Conservation (phyloP, 2,329 filamentous ascomycete species). For the Trichoderma endophyticum region DNA sequence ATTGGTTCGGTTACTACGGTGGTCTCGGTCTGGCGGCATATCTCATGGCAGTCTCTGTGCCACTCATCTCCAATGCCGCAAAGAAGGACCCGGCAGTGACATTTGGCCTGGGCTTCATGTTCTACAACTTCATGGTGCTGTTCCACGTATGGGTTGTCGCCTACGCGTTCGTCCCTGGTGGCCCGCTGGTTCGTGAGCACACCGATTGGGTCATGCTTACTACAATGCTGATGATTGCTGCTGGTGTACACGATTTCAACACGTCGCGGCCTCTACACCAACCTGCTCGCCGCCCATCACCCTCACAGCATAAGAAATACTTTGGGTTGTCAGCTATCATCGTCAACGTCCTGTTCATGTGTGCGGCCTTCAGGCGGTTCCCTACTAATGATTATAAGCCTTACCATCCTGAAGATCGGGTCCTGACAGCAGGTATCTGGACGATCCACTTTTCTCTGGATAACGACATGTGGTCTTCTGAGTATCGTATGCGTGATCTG, state of each 20-base stretch:
- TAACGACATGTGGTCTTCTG: slow-evolving; percentile 98
- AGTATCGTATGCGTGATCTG: slow-evolving; percentile 86
- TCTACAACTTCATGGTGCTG: slow-evolving; percentile 93
- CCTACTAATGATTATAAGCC: slow-evolving; percentile 88
- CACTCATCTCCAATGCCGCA: slow-evolving; percentile 71
- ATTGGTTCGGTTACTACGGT: slow-evolving; percentile 91
- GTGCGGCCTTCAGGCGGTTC: slow-evolving; percentile 84
- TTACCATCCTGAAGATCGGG: slow-evolving; percentile 81
- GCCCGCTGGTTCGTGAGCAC: slow-evolving; percentile 85
- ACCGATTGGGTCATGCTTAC: slow-evolving; percentile 93
- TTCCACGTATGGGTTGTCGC: slow-evolving; percentile 99
- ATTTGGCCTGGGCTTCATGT: slow-evolving; percentile 83
- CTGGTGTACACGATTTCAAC: slow-evolving; percentile 74
- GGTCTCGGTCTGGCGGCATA: slow-evolving; percentile 74
- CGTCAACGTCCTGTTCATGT: slow-evolving; percentile 76
- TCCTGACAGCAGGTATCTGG: slow-evolving; percentile 95
- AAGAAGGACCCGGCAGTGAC: slow-evolving; percentile 73
- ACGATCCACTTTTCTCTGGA: slow-evolving; percentile 97
- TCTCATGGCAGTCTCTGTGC: slow-evolving; percentile 73
- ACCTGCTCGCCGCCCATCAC: slow-evolving; percentile 28
- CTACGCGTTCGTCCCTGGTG: slow-evolving; percentile 95
- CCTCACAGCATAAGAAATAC: slow-evolving; percentile 49
- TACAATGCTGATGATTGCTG: slow-evolving; percentile 80
- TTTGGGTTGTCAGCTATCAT: slow-evolving; percentile 59
- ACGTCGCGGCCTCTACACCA: slow-evolving; percentile 45